Base-by-base conservation (phyloP, 2,329 filamentous ascomycete genomes). In the Alternaria longipes region DNA sequence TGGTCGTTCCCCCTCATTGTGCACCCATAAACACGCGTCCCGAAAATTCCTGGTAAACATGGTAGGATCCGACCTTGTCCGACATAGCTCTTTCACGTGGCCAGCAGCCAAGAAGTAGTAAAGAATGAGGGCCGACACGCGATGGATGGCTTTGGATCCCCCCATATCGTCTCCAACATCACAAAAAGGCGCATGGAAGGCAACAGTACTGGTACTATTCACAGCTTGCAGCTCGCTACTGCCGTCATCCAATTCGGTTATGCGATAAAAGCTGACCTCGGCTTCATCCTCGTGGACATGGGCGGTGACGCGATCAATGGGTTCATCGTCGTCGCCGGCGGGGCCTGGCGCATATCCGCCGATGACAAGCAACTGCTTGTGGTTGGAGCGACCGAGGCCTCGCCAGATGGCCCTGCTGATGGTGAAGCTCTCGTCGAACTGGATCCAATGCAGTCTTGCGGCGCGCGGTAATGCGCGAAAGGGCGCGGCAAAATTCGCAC, bases 1-100 rank as follows among this genome's bases (percentile, higher is more conserved):
- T 12, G 68, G 68, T 2, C 65, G 63, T 45, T 70, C 69, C 26
- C 71, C 71, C 30, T 65, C 65, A 14, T 73, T 74, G 20, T 67
- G 65, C 30, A 74, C 62, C 71, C 71, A 74, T 34, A 62, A 60
- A 56, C 71, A 74, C 1, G 71, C 71, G 26, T 73, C 70, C 54
- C 63, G 60, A 47, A 74, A 74, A 52, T 71, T 74, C 41, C 71
- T 71, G 40, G 71, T 69, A 45, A 74, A 74, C 69, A 71, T 72
- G 51, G 66, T 66, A 4, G 71, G 71, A 56, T 72, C 70, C 26
- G 66, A 62, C 22, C 69, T 68, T 8, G 67, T 67, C 45, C 70
- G 64, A 5, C 66, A 64, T 42, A 74, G 56, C 62, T 73, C 69
- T 46, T 64, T 66, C 54, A 73, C 68, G 51, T 69, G 68, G 42